Conservation (phyloP, 805 yeast species). For the Suhomyces sp. region DNA sequence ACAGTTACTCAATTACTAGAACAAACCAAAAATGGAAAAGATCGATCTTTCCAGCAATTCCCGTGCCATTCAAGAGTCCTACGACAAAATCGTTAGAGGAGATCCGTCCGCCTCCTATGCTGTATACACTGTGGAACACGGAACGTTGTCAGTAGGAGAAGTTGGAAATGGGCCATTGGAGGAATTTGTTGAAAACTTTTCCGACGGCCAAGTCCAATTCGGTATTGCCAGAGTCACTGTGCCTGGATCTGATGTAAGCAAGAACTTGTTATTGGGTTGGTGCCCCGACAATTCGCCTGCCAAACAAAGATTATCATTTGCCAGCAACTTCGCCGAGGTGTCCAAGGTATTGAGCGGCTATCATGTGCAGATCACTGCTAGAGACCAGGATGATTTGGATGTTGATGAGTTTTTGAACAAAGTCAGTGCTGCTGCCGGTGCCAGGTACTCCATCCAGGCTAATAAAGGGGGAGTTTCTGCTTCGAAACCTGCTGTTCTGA, state of each 20-base stretch:
- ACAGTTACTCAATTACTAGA: background rate
- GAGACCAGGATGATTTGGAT: conserved; percentile 87
- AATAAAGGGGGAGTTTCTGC: conserved; percentile 10
- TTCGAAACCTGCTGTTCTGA: conserved; percentile 6
- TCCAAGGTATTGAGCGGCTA: conserved; percentile 72
- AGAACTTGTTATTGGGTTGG: conserved; percentile 88
- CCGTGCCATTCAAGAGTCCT: conserved; percentile 67
- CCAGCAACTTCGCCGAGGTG: conserved; percentile 73
- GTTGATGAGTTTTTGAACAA: conserved; percentile 70
- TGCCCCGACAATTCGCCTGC: conserved; percentile 93
- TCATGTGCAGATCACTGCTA: conserved; percentile 96
- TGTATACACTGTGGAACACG: conserved; percentile 70
- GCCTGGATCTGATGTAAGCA: conserved; percentile 87
- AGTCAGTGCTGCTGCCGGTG: conserved; percentile 91
- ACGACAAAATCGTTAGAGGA: conserved; percentile 76
- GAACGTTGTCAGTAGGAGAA: conserved; percentile 45
- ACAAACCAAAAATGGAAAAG: conserved; percentile 44
- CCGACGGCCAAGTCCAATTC: conserved; percentile 84
- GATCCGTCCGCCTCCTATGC: conserved; percentile 71
- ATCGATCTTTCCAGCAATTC: conserved; percentile 66
- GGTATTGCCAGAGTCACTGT: conserved; percentile 87
- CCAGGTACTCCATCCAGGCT: conserved; percentile 74
- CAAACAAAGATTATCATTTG: conserved; percentile 72
- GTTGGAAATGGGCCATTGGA: conserved; percentile 64
- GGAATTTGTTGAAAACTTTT: conserved; percentile 78